Percentiles rank a stretch among this genome's conserved stretches.
phyloP scores from a whole-genome alignment of 2,329 filamentous ascomycete species.

The Chaetomiaceae sp. region DNA sequence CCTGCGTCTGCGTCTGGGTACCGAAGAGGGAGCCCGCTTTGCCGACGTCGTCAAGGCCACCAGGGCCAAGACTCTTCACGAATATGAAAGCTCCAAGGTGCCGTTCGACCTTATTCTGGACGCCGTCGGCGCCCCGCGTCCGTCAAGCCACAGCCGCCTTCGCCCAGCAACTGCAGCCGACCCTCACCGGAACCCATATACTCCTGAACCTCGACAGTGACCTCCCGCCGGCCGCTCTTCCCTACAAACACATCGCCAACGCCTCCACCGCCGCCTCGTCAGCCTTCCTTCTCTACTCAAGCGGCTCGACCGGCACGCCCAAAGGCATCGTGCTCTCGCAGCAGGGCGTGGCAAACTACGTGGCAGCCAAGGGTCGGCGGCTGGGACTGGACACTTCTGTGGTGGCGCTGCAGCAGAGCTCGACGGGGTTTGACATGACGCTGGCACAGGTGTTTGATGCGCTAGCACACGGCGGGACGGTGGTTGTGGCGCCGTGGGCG shows the following conservation, averaged over 20 bases:
- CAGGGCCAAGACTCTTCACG: not conserved
- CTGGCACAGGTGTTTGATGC: not conserved
- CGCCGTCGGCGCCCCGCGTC: not conserved
- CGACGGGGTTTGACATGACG: not conserved
- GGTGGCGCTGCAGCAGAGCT: not conserved
- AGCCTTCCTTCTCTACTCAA: not conserved
- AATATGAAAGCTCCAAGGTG: slow-evolving; percentile 1
- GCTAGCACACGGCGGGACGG: not conserved
- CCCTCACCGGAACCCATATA: not conserved
- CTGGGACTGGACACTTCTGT: not conserved
- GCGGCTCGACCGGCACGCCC: not conserved
- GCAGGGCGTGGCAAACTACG: not conserved
- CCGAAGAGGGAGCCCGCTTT: not conserved
- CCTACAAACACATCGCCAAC: not conserved
- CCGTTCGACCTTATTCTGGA: slow-evolving; percentile 1
- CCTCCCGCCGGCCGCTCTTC: not conserved
- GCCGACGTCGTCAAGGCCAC: not conserved
- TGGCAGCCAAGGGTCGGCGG: not conserved
- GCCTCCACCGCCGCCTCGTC: not conserved
- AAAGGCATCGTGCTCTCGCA: not conserved
- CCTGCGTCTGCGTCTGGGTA: slow-evolving; percentile 1
- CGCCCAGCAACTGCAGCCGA: not conserved
- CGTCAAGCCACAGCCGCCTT: not conserved
- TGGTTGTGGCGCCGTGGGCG: not conserved
- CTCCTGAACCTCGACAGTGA: not conserved